These are phyloP conservation scores for Dispira parvispora DNA, from an alignment of 192 early-diverging fungal species.

Conservation along the genomic window DNA sequence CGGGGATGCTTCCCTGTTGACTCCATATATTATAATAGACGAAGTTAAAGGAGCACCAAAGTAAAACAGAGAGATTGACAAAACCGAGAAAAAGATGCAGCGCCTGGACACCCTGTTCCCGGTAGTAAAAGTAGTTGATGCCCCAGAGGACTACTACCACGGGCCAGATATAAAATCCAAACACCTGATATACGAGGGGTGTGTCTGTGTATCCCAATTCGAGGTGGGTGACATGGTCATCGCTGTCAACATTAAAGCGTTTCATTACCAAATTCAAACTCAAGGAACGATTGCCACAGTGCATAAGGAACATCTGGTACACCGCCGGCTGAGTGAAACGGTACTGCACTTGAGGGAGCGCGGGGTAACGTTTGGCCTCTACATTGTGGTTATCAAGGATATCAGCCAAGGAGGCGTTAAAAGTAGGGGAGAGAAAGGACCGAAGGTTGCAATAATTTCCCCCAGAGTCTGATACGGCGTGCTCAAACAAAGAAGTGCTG, in stretches of 20 bases:
- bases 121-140: not conserved
- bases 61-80: not conserved
- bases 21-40: not conserved
- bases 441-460: not conserved
- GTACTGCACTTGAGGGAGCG: not conserved
- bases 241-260: not conserved
- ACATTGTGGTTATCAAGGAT: not conserved
- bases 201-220: not conserved
- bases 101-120: not conserved
- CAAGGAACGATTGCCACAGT: not conserved
- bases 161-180: not conserved
- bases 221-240: constrained; percentile 1
- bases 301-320: not conserved
- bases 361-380: not conserved
- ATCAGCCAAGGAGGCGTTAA: not conserved
- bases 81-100: not conserved
- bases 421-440: not conserved
- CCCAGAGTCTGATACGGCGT: not conserved
- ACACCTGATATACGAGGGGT: constrained; percentile 1
- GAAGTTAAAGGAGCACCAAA: not conserved
- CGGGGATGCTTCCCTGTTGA: not conserved
- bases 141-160: not conserved
- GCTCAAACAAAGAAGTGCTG: not conserved
- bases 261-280: not conserved
- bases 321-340: not conserved